Conservation (phyloP, 306 rosid genomes). For the Prunus mongolica region DNA sequence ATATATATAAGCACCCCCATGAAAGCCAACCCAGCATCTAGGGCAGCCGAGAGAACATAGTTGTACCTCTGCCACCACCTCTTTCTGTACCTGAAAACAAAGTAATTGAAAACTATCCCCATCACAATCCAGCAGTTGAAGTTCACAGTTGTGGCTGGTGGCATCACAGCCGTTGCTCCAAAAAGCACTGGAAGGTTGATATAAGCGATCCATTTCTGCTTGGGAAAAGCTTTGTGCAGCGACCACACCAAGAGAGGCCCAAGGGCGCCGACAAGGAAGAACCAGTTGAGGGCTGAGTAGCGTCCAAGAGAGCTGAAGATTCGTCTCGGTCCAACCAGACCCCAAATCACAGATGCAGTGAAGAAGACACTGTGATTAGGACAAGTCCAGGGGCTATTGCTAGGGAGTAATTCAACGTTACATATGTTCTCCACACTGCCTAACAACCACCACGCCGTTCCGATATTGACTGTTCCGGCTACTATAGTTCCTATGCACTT, state of each 20-base stretch:
- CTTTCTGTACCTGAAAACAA: slow-evolving; percentile 27
- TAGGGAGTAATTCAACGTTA: slow-evolving; percentile 10
- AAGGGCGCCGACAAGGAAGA: slow-evolving; percentile 26
- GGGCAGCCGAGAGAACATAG: slow-evolving; percentile 39
- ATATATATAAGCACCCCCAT: slow-evolving; percentile 51
- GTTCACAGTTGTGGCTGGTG: slow-evolving; percentile 34
- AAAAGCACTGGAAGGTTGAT: slow-evolving; percentile 39
- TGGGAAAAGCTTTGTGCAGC: slow-evolving; percentile 23
- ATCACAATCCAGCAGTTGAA: slow-evolving; percentile 30
- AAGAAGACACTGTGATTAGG: slow-evolving; percentile 30
- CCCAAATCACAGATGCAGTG: slow-evolving; percentile 37
- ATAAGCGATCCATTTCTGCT: slow-evolving; percentile 18
- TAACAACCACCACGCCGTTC: slow-evolving; percentile 38
- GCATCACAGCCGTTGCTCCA: slow-evolving; percentile 31
- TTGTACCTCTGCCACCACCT: slow-evolving; percentile 38
- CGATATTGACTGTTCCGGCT: slow-evolving; percentile 31
- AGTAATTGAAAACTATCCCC: slow-evolving; percentile 31
- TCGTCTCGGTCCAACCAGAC: slow-evolving; percentile 30
- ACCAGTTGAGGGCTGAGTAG: slow-evolving; percentile 34
- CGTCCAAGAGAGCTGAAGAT: slow-evolving; percentile 29
- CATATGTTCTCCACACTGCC: slow-evolving; percentile 25
- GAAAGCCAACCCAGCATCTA: slow-evolving; percentile 45
- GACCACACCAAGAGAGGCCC: slow-evolving; percentile 24
- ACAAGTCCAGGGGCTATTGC: slow-evolving; percentile 40
- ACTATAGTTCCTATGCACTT: slow-evolving; percentile 31